Base-by-base conservation (phyloP, 345 rosid genomes). In the Nephelium lappaceum region DNA sequence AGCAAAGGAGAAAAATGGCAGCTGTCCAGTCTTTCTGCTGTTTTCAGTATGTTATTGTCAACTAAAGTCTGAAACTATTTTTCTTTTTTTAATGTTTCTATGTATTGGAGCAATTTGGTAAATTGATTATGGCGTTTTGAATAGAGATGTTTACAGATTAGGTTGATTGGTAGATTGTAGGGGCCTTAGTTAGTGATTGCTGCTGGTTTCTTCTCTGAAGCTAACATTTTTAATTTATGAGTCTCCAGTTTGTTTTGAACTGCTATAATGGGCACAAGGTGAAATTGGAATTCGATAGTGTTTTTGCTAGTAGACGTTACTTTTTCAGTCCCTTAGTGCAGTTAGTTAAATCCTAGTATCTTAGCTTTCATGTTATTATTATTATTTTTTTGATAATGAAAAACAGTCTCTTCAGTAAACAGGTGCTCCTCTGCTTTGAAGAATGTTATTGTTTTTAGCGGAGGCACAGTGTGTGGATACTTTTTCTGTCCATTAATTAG, bases 21-120 rank as follows among this genome's bases (percentile, higher is more conserved):
- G 84, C 27, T 86, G 89, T 64, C 94, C 94, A 18, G 83, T 92
- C 69, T 90, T 87, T 77, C 87, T 92, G 31, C 86, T 92, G 70
- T 92, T 92, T 80, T 90, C 96, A 84, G 96, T 88, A 86, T 21
- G 85, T 78, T 64, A 8, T 11, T 51, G 7, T 51, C 38, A 39
- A 53, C 68, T 21, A 25, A 53, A 19, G 11, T 25, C 42, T 49
- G 60, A 27, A 6, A 6, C 10, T 19, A 18, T 45, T 15, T 27
- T 42, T 12, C 53, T 23, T 15, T 19, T 8, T 67, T 19, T 10
- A 47, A 51, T 65, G 47, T 36, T 43, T n/a, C 38, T 45, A 64
- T 75, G 21, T 64, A 31, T 47, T 49, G 62, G 62, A 63, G n/a
- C 31, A 18, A 65, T 72, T 72, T 21, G 2, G 70, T 61, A 3